phyloP scores from a whole-genome alignment of 306 rosid species.

The Cicer cuneatum region DNA sequence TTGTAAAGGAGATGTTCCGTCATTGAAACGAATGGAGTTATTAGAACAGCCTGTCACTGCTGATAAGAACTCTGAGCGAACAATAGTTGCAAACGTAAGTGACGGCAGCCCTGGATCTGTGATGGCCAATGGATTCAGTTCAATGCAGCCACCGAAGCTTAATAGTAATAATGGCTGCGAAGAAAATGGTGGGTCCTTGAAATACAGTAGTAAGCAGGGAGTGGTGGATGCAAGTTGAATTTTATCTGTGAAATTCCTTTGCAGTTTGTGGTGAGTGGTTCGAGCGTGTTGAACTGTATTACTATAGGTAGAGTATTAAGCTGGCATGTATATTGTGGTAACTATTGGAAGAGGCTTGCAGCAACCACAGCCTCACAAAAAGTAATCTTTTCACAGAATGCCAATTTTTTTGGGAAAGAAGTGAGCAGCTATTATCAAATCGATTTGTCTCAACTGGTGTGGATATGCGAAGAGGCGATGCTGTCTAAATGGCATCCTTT shows the following conservation, averaged over 20 bases:
- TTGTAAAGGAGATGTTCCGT: constrained; percentile 92
- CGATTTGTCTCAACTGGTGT: constrained; percentile 38
- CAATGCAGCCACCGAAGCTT: constrained; percentile 44
- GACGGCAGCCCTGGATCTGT: constrained; percentile 59
- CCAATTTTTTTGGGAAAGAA: constrained; percentile 50
- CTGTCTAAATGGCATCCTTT: constrained; percentile 36
- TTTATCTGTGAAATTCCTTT: constrained; percentile 42
- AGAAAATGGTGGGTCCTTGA: constrained; percentile 70
- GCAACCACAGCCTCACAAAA: constrained; percentile 37
- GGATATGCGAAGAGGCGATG: constrained; percentile 42
- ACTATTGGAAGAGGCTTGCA: constrained; percentile 44
- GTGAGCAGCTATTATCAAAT: constrained; percentile 44
- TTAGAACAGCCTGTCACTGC: constrained; percentile 51
- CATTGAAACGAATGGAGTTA: constrained; percentile 64
- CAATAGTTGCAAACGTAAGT: constrained; percentile 37
- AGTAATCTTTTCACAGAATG: constrained; percentile 44
- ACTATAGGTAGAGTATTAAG: constrained; percentile 44
- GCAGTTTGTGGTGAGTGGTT: not conserved
- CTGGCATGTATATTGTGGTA: constrained; percentile 47
- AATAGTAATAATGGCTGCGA: constrained; percentile 45
- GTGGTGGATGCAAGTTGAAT: constrained; percentile 46
- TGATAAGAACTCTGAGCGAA: constrained; percentile 43
- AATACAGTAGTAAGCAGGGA: constrained; percentile 50
- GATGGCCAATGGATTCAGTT: constrained; percentile 66
- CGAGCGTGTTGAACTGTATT: constrained; percentile 44